Conservation (phyloP, 306 rosid genomes). For the Arachis stenosperma region DNA sequence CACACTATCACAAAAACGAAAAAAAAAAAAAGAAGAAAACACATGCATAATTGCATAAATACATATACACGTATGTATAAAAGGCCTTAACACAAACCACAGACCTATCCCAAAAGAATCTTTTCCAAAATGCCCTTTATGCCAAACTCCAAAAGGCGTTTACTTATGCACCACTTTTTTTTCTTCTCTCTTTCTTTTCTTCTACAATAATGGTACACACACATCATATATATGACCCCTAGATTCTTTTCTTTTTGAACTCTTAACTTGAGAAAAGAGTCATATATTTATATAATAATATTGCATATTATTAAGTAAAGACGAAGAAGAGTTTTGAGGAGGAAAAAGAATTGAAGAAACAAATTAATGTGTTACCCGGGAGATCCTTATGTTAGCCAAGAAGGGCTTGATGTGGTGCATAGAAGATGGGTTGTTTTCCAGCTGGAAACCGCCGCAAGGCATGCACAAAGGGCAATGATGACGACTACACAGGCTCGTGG, state of each 20-base stretch:
- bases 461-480: slow-evolving; percentile 22
- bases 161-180: slow-evolving; percentile 47
- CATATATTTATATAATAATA: slow-evolving; percentile 1
- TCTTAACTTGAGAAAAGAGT: slow-evolving; percentile 27
- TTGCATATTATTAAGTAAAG: neutral
- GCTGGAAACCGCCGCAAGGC: slow-evolving; percentile 30
- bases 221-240: neutral
- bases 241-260: slow-evolving; percentile 55
- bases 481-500: slow-evolving; percentile 20
- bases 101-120: slow-evolving; percentile 46
- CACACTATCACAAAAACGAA: neutral
- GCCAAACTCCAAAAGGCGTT: slow-evolving; percentile 36
- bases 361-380: slow-evolving; percentile 64
- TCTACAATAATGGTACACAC: slow-evolving; percentile 15
- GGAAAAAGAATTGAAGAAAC: neutral
- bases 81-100: neutral
- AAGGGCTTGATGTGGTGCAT: slow-evolving; percentile 30
- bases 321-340: slow-evolving; percentile 18
- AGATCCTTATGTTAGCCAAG: slow-evolving; percentile 41
- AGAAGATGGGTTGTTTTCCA: slow-evolving; percentile 45
- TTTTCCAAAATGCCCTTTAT: slow-evolving; percentile 43
- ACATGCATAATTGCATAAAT: too few species aligned
- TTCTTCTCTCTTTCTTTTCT: slow-evolving; percentile 35
- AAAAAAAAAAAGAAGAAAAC: neutral
- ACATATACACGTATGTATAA: neutral